phyloP scores from a whole-genome alignment of 1,139 yeast species.

The Blastobotrys buckinghamii region DNA sequence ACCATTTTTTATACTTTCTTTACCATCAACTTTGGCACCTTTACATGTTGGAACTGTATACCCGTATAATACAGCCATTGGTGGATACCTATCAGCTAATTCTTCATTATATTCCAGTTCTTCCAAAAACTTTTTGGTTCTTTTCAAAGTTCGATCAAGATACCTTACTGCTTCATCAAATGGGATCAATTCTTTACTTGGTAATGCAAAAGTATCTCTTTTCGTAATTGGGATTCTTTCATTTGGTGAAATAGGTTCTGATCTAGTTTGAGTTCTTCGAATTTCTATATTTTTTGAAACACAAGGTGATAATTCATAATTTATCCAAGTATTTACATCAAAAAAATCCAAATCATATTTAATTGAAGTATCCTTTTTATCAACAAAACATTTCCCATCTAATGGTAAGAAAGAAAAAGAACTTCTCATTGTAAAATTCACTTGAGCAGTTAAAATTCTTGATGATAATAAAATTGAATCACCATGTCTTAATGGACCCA shows the following conservation, averaged over 20 bases:
- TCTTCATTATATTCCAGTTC: conserved; percentile 52
- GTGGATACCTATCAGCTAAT: conserved; percentile 56
- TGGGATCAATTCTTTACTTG: conserved; percentile 28
- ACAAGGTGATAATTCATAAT: conserved; percentile 68
- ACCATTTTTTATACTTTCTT: conserved; percentile 63
- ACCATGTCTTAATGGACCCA: conserved; percentile 80
- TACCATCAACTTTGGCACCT: conserved; percentile 59
- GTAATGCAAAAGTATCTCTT: conserved; percentile 11
- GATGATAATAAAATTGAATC: conserved; percentile 74
- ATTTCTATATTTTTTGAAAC: conserved; percentile 40
- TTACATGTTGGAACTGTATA: conserved; percentile 78
- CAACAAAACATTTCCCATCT: conserved; percentile 66
- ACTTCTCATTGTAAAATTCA: conserved; percentile 84
- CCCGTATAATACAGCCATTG: conserved; percentile 76
- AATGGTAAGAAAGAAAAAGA: conserved; percentile 72
- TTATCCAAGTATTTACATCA: conserved; percentile 74
- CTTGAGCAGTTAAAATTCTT: conserved; percentile 69
- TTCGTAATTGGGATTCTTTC: background rate
- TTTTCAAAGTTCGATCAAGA: conserved; percentile 51
- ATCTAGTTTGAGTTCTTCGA: conserved; percentile 10
- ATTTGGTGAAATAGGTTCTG: conserved; percentile 6
- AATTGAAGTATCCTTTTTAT: conserved; percentile 47
- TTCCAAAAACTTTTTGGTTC: conserved; percentile 53
- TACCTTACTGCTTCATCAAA: conserved; percentile 63
- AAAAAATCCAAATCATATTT: conserved; percentile 67